Conservation (phyloP, 1,284 basidiomycete genomes). For the Cutaneotrichosporon sp. region DNA sequence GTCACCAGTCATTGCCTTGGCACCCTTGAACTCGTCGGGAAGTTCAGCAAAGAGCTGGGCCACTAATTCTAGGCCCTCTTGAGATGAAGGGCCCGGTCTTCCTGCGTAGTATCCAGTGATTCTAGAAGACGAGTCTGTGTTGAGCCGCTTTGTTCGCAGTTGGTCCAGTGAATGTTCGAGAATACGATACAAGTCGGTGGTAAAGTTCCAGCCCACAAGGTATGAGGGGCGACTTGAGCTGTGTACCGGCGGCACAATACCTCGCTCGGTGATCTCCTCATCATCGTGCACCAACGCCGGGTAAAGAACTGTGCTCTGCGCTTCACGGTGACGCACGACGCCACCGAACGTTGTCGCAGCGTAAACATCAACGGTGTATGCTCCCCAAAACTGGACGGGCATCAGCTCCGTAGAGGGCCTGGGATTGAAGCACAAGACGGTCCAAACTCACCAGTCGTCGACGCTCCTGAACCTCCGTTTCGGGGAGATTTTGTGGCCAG, state of each 20-base stretch:
- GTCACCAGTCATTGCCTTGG: conserved; percentile 37
- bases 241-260: conserved; percentile 12
- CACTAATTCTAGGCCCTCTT: conserved; percentile 32
- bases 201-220: conserved; percentile 44
- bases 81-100: conserved; percentile 20
- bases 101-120: conserved; percentile 27
- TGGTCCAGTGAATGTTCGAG: conserved; percentile 41
- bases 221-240: conserved; percentile 24
- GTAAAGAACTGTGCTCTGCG: conserved; percentile 41
- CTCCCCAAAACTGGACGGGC: conserved; percentile 39
- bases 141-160: conserved; percentile 21
- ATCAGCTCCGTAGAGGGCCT: no score
- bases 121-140: conserved; percentile 4
- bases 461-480: conserved; percentile 40
- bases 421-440: no score
- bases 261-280: conserved; percentile 33
- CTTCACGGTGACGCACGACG: conserved; percentile 39
- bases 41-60: conserved; percentile 33
- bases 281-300: conserved; percentile 38
- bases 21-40: conserved; percentile 33
- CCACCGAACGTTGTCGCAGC: conserved; percentile 39
- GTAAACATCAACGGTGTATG: conserved; percentile 44
- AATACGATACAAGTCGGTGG: conserved; percentile 42
- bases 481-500: conserved; percentile 35
- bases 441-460: conserved; percentile 35